phyloP scores from a whole-genome alignment of 345 rosid genomes.

The Jatropha curcas region DNA sequence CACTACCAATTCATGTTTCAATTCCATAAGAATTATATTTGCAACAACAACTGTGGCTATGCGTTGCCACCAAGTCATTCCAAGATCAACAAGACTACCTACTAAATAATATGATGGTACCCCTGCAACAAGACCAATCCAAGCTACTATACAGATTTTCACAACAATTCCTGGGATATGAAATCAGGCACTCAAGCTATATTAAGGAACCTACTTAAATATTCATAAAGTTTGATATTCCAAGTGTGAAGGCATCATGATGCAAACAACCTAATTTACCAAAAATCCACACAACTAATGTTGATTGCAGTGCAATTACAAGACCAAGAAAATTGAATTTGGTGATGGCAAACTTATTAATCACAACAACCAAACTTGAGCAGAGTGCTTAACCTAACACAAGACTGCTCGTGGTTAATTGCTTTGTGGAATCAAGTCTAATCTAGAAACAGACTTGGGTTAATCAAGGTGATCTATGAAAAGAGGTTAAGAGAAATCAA shows the following conservation, averaged over 20 bases:
- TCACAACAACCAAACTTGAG: slow-evolving; percentile 97
- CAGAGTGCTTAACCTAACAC: slow-evolving; percentile 83
- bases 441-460: background rate
- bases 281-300: slow-evolving; percentile 77
- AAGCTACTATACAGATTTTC: too few relatives aligned
- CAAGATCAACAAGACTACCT: slow-evolving; percentile 83
- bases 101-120: slow-evolving; percentile 91
- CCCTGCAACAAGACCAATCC: slow-evolving; percentile 97
- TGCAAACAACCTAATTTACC: slow-evolving; percentile 77
- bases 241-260: slow-evolving; percentile 75
- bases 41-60: slow-evolving; percentile 83
- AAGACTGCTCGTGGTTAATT: slow-evolving; percentile 68
- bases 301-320: slow-evolving; percentile 83
- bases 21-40: slow-evolving; percentile 75
- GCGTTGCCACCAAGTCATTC: slow-evolving; percentile 99
- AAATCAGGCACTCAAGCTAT: too few relatives aligned
- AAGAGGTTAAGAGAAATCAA: background rate
- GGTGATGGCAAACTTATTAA: slow-evolving; percentile 87
- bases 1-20: slow-evolving; percentile 97
- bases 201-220: too few relatives aligned
- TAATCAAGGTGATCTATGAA: background rate
- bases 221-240: too few relatives aligned
- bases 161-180: too few relatives aligned
- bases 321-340: slow-evolving; percentile 85
- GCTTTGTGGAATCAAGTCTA: slow-evolving; percentile 27